Evolutionary conservation across 768 basidiomycete species (phyloP), one percentile per base, ranked within the genome.

Genomic region (Russula vinacea): DNA sequence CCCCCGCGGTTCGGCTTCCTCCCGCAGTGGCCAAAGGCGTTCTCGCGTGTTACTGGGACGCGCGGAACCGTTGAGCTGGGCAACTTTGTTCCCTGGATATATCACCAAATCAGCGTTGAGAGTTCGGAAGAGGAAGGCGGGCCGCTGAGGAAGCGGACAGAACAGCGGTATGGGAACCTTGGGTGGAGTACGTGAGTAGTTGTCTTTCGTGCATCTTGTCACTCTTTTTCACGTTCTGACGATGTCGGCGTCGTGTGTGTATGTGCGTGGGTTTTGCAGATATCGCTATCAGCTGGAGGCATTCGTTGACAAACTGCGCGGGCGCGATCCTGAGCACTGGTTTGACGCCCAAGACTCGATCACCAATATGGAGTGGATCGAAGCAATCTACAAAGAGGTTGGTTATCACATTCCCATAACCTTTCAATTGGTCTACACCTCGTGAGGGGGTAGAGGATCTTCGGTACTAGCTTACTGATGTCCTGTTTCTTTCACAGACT

Each of bases 241-340:
- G 16, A 24, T 13, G 45, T 35, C n/a, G 2, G 5, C 16, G 29
- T 16, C n/a, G n/a, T 16, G 19, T n/a, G 42, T n/a, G 17, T n/a
- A n/a, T 10, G 42, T 19, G 13, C 7, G 8, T 35, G n/a, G 2
- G 29, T 29, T 2, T 54, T 33, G 14, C 53, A 76, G 76, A 58
- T 84, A 83, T 70, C 77, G 82, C 24, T 82, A 81, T 68, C 82
- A 84, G 71, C 74, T 86, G 40, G 82, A 83, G 71, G 83, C 82
- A 19, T 80, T 86, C 52, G 80, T 84, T 9, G 81, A 84, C 70
- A 75, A 76, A 65, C 61, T 85, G 0, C 74, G 78, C 47, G 81
- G 80, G 0, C 74, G 79, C 69, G 65, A 42, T 35, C 75, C 77
- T 11, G 64, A 71, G 56, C 73, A 74, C 9, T 86, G 84, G 84